Conservation (phyloP, 2,329 filamentous ascomycete genomes). For the Fusarium brachygibbosum region DNA sequence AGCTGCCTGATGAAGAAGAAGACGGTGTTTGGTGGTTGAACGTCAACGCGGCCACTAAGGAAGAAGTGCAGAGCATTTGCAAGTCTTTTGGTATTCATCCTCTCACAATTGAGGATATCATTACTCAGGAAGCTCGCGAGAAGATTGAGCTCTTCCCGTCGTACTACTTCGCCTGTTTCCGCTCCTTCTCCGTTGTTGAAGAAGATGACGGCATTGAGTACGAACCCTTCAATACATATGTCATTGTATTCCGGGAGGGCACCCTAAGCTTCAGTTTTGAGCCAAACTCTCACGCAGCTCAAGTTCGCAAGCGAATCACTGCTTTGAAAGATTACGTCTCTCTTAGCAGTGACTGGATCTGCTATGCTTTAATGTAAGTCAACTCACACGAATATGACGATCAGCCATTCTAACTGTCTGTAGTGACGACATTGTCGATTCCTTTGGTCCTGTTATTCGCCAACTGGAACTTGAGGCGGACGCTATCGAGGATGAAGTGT, state of each 20-base stretch:
- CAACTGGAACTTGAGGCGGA: constrained; percentile 91
- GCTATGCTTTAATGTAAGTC: constrained; percentile 92
- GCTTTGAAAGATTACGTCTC: constrained; percentile 95
- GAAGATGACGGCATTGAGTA: constrained; percentile 86
- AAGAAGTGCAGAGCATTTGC: constrained; percentile 88
- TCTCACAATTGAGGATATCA: constrained; percentile 95
- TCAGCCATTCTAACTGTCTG: constrained; percentile 42
- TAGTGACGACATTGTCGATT: constrained; percentile 96
- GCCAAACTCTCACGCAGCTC: constrained; percentile 86
- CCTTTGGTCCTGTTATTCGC: constrained; percentile 89
- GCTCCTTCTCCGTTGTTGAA: constrained; percentile 85
- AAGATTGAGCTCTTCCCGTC: constrained; percentile 98
- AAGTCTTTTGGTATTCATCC: constrained; percentile 97
- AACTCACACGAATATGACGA: no score
- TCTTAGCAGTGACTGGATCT: constrained; percentile 97
- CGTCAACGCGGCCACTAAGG: constrained; percentile 88
- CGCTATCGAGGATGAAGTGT: constrained; percentile 94
- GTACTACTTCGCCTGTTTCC: constrained; percentile 98
- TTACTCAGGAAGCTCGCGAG: constrained; percentile 93
- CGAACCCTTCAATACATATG: constrained; percentile 96
- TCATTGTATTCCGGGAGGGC: constrained; percentile 95
- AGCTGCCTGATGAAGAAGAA: constrained; percentile 70
- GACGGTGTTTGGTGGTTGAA: constrained; percentile 99
- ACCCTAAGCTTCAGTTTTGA: constrained; percentile 95
- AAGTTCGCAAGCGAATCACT: constrained; percentile 91